Conservation (phyloP, 108 stramenopile genomes). For the Aureococcus anophagefferens region DNA sequence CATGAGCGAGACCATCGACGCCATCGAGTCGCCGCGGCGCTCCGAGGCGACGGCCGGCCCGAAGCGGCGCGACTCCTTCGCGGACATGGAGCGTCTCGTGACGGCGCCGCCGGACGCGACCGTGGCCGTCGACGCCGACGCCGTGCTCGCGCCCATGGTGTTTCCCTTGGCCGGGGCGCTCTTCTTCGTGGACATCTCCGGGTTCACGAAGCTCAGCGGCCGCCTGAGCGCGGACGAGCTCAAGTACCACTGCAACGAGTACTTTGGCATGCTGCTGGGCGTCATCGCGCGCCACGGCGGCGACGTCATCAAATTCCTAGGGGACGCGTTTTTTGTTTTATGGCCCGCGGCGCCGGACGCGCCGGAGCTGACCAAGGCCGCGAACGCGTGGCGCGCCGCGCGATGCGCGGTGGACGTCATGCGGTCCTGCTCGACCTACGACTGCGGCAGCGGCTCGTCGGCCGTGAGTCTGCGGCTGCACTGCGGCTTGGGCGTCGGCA, state of each 20-base stretch:
- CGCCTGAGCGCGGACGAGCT: slow-evolving; percentile 55
- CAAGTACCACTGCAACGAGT: slow-evolving; percentile 32
- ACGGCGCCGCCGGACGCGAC: too few species aligned
- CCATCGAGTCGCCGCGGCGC: too few species aligned
- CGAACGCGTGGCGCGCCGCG: background rate
- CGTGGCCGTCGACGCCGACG: too few species aligned
- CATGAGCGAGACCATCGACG: too few species aligned
- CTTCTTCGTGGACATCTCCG: slow-evolving; percentile 73
- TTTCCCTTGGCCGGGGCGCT: slow-evolving; percentile 33
- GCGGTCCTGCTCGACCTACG: background rate
- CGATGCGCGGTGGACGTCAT: slow-evolving; percentile 2
- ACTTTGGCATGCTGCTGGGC: slow-evolving; percentile 36
- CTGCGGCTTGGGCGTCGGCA: slow-evolving; percentile 3
- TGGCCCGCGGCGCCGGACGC: slow-evolving; percentile 17
- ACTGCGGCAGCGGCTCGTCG: background rate
- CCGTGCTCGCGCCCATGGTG: background rate
- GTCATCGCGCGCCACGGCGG: slow-evolving; percentile 16
- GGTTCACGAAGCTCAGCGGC: slow-evolving; percentile 64
- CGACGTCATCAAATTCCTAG: slow-evolving; percentile 46
- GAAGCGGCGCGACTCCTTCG: too few species aligned
- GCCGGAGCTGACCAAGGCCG: background rate
- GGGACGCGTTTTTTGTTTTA: slow-evolving; percentile 40
- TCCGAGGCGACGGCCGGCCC: too few species aligned
- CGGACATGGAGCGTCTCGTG: too few species aligned
- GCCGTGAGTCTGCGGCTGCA: slow-evolving; percentile 2